Evolutionary conservation across 352 stramenopile species (phyloP), one percentile per base, ranked within the genome.

Genomic region (Globisporangium heterothallicum): DNA sequence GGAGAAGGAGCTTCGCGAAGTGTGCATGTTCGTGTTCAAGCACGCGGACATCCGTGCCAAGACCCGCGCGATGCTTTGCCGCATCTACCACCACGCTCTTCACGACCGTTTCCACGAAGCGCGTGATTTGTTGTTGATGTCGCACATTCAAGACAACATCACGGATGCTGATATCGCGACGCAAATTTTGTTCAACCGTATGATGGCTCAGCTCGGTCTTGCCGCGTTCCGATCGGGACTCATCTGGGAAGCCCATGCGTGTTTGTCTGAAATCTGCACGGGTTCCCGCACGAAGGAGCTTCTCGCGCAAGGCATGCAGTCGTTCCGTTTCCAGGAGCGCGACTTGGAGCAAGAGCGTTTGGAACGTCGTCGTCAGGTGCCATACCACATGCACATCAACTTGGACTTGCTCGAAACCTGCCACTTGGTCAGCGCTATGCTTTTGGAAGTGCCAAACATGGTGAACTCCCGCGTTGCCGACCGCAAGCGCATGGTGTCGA

Each of bases 331-430:
- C 61, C 74, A 86, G 61, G 95, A 99, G 62, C 97, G 97, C 60
- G 97, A 96, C 64, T 70, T 90, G 5, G 96, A 99, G 62, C 89
- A 98, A 72, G 96, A 99, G 72, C 97, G 98, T 49, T 79, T 96
- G 7, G 97, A 99, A 68, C 95, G 96, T 50, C 91, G 97, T 70
- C 84, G 97, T 40, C 92, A 98, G 64, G 83, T 98, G 51, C 96
- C 97, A 27, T 99, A 98, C 78, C 97, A 99, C 77, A 98, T 98
- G 89, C 97, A 99, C 78, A 98, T 99, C 66, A 99, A 99, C 70
- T 72, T 99, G 18, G 97, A 99, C 64, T 64, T 99, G 57, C 76
- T 99, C 29, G 97, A 99, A 68, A 96, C 90, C 51, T 97, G 88
- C 68, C 96, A 99, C 75, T 78, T 99, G 30, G 98, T 98, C 35